Evolutionary conservation across 2,329 filamentous ascomycete genomes (phyloP).

Genomic region (Calcarisporium arbuscula): DNA sequence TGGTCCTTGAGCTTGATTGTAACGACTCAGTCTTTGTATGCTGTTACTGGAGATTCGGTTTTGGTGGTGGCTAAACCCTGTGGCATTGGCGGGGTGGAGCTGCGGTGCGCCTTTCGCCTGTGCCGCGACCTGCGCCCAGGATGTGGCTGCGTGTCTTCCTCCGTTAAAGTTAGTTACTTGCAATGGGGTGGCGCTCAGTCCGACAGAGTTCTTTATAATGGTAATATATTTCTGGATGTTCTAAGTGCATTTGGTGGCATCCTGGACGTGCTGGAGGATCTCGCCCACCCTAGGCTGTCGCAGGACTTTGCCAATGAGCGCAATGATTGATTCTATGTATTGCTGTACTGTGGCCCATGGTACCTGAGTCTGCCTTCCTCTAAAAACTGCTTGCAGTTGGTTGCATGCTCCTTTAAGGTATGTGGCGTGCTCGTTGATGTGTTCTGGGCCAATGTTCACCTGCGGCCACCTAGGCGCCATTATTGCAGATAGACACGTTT

Average conservation of each 20-base stretch:
- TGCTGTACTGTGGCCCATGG: no score
- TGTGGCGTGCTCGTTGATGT: no score
- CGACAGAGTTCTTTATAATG: conserved; percentile 14
- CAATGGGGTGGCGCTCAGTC: conserved; percentile 11
- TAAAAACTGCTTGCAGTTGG: no score
- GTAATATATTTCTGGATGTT: conserved; percentile 15
- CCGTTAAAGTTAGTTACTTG: conserved; percentile 12
- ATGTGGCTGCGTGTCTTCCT: conserved; percentile 6
- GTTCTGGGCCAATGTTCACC: no score
- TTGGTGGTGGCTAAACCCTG: conserved; percentile 6
- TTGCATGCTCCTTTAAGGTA: no score
- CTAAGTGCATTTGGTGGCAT: conserved; percentile 13
- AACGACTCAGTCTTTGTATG: conserved; percentile 15
- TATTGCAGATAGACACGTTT: not conserved
- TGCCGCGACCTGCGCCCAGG: conserved; percentile 13
- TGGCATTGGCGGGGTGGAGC: conserved; percentile 8
- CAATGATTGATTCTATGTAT: conserved; percentile 13
- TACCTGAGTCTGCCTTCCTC: no score
- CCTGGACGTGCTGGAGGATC: conserved; percentile 15
- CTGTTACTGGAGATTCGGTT: conserved; percentile 12
- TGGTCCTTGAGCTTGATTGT: conserved; percentile 17
- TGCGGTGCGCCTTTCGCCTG: conserved; percentile 8
- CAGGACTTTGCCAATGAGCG: conserved; percentile 12
- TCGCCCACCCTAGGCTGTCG: conserved; percentile 12
- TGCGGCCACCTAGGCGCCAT: no score